phyloP scores from a whole-genome alignment of 164 flowering plant species.

The Pachysandra terminalis region DNA sequence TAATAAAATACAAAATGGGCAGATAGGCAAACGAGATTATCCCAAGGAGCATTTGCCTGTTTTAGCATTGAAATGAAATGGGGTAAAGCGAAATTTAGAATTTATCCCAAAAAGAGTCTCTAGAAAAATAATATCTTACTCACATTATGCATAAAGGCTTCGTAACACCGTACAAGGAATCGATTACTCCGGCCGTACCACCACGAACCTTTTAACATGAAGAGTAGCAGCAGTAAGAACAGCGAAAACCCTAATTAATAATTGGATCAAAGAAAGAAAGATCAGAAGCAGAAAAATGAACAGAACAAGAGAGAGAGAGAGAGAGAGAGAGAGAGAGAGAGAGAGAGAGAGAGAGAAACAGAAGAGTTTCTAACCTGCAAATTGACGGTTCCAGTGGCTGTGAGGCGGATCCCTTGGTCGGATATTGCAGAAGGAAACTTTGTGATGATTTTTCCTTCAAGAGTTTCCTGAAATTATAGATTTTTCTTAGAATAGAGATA shows the following conservation, averaged over 20 bases:
- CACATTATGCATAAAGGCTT: conserved; percentile 76
- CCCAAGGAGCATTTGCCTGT: too few relatives aligned
- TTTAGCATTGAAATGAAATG: too few relatives aligned
- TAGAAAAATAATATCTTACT: conserved; percentile 10
- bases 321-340: neutral
- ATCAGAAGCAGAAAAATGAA: neutral
- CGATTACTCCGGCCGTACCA: conserved; percentile 86
- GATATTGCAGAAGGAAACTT: conserved; percentile 59
- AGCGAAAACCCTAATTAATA: neutral
- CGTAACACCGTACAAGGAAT: conserved; percentile 65
- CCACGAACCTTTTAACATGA: conserved; percentile 58
- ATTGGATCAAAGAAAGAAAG: neutral
- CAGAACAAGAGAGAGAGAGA: neutral
- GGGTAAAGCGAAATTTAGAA: too few relatives aligned
- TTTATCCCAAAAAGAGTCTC: neutral
- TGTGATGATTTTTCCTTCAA: conserved; percentile 63
- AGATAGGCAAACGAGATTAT: too few relatives aligned
- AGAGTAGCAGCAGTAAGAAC: neutral
- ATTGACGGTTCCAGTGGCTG: conserved; percentile 66
- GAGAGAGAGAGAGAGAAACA: neutral
- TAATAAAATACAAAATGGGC: neutral
- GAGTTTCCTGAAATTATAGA: conserved; percentile 47
- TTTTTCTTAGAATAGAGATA: neutral
- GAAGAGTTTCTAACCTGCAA: conserved; percentile 49
- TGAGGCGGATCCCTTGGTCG: conserved; percentile 67